Base-by-base conservation (phyloP, 805 yeast species). In the Cephaloascus fragrans region DNA sequence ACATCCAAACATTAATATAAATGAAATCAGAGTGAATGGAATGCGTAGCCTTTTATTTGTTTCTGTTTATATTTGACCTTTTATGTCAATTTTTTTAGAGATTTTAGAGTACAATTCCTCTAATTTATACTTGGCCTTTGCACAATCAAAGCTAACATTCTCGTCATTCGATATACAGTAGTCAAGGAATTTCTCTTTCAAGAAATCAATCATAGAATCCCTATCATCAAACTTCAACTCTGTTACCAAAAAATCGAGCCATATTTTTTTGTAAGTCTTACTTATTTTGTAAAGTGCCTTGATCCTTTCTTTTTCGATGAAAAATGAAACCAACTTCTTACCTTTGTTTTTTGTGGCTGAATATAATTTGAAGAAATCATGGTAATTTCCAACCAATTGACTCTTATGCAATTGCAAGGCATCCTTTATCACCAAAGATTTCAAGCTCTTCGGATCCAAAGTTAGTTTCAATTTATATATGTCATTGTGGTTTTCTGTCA, bases 51-150 rank as follows among this genome's bases (percentile, higher is more conserved):
- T n/a, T n/a, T n/a, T n/a, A n/a, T n/a, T n/a, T n/a, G n/a, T n/a
- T n/a, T n/a, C n/a, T 31, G n/a, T 17, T 47, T 56, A 80, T 5
- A 78, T 69, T 59, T 89, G 97, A 1, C 97, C 97, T 64, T 89
- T 89, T 44, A 90, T 88, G 53, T 89, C 97, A 12, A 89, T 78
- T 51, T 70, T 80, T 43, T 63, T 73, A 47, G 70, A 69, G 26
- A 59, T 62, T 36, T 47, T 57, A 44, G 56, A 57, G 46, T 57
- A 65, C 36, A 51, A 62, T 44, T 43, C 55, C 44, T 61, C 55
- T 3, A 77, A 56, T 0, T 52, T 51, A 0, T 60, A 57, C 41
- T 72, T 55, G 2, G 65, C 54, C 3, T 45, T 44, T 1, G 48
- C 47, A 39, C 65, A 62, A 43, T 64, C 69, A 37, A 62, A 53